These are phyloP conservation scores for Mycena amicta DNA, from an alignment of 768 basidiomycete species.

Conservation along the genomic window DNA sequence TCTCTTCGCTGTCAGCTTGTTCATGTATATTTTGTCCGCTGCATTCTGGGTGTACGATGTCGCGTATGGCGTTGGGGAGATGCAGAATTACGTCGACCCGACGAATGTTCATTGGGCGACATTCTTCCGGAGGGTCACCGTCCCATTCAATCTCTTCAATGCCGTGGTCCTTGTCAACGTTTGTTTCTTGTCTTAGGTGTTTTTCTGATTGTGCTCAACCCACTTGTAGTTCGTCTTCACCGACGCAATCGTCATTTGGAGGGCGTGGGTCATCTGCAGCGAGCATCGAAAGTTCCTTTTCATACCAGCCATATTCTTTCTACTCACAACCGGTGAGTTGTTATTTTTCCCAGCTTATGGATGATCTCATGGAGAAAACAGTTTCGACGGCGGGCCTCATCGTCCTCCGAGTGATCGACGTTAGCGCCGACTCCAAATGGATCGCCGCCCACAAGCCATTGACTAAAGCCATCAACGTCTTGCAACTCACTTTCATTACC, in stretches of 20 bases:
- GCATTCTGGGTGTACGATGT: conserved; percentile 11
- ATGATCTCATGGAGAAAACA: conserved; percentile 2
- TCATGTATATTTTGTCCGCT: conserved; percentile 10
- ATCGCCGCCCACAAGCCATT: background rate
- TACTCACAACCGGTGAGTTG: conserved; percentile 9
- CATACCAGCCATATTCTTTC: conserved; percentile 5
- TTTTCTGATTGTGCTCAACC: background rate
- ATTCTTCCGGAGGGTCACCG: conserved; percentile 3
- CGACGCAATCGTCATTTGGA: conserved; percentile 15
- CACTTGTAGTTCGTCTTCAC: conserved; percentile 11
- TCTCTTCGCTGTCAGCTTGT: conserved; percentile 10
- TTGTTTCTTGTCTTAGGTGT: background rate
- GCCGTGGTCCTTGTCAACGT: conserved; percentile 14
- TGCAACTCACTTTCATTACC: conserved; percentile 10
- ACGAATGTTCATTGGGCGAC: conserved; percentile 3
- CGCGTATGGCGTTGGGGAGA: conserved; percentile 3
- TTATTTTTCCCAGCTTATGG: background rate
- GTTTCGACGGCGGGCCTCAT: conserved; percentile 8
- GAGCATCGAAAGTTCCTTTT: conserved; percentile 5
- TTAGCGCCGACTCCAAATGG: background rate
- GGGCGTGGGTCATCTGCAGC: conserved; percentile 13
- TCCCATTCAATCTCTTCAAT: conserved; percentile 5
- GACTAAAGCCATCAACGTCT: conserved; percentile 4
- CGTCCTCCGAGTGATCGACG: conserved; percentile 6
- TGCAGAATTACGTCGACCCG: conserved; percentile 12